Conservation (phyloP, 2,329 filamentous ascomycete genomes). For the Aspergillus awamori region DNA sequence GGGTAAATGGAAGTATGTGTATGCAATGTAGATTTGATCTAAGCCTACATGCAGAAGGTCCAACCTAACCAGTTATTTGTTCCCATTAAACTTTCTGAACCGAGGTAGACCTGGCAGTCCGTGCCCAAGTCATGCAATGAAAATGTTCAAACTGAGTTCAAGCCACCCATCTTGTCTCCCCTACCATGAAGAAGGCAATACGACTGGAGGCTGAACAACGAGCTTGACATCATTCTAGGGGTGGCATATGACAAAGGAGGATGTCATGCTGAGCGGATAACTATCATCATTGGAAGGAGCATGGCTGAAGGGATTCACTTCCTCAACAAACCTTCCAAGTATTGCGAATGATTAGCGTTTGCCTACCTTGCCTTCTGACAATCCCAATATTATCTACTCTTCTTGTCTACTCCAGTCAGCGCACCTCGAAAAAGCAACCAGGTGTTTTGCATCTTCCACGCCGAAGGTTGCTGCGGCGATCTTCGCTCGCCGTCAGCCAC, state of each 20-base stretch:
- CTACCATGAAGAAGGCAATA: neutral
- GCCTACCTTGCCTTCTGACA: neutral
- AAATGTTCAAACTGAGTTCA: neutral
- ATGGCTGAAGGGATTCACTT: neutral
- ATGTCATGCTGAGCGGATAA: neutral
- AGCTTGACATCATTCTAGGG: neutral
- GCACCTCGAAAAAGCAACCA: neutral
- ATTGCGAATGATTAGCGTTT: neutral
- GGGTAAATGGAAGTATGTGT: neutral
- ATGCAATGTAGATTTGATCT: neutral
- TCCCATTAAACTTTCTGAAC: neutral
- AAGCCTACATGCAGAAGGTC: slow-evolving; percentile 10
- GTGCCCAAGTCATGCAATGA: slow-evolving; percentile 2
- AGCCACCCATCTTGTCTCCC: neutral
- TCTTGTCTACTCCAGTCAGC: neutral
- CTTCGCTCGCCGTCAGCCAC: neutral
- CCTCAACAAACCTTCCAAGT: neutral
- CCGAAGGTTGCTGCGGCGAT: neutral
- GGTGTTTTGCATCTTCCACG: neutral
- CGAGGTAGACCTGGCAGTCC: neutral
- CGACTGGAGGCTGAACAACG: neutral
- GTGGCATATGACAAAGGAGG: neutral
- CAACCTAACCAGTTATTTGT: slow-evolving; percentile 3
- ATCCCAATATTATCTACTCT: neutral
- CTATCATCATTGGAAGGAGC: neutral